Conservation (phyloP, 345 rosid genomes). For the Ailanthus altissimus region DNA sequence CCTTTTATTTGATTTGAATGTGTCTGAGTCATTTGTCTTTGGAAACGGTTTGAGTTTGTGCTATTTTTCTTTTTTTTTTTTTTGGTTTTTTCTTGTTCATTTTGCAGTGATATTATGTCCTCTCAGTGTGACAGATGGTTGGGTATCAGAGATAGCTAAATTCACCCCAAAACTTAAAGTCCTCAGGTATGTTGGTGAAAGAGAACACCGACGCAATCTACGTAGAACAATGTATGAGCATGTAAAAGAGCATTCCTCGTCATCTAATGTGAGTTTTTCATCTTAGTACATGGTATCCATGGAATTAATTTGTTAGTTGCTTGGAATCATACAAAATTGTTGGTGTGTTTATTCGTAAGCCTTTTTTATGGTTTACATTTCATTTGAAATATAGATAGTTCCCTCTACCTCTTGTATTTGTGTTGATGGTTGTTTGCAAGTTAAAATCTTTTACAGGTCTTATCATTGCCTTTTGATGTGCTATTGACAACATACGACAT, state of each 20-base stretch:
- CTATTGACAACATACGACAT: slow-evolving; percentile 81
- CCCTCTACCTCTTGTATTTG: neutral
- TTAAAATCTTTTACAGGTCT: slow-evolving; percentile 45
- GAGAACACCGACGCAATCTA: slow-evolving; percentile 51
- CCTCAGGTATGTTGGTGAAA: slow-evolving; percentile 81
- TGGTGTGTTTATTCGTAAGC: neutral
- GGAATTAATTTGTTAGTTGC: neutral
- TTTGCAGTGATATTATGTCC: slow-evolving; percentile 81
- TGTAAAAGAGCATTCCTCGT: slow-evolving; percentile 35
- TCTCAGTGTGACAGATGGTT: slow-evolving; percentile 83
- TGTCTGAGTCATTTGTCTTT: neutral
- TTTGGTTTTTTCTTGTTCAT: slow-evolving; percentile 10
- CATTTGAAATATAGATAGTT: neutral
- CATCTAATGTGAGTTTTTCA: slow-evolving; percentile 48
- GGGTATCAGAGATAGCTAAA: slow-evolving; percentile 71
- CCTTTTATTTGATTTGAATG: slow-evolving; percentile 20
- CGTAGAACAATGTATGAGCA: slow-evolving; percentile 53
- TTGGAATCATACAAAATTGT: neutral
- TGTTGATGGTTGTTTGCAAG: slow-evolving; percentile 8
- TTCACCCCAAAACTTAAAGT: slow-evolving; percentile 65
- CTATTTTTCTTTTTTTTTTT: neutral
- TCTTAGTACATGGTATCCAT: slow-evolving; percentile 1
- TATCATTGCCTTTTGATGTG: slow-evolving; percentile 65
- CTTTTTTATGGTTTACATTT: neutral
- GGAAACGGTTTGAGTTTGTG: neutral